Evolutionary conservation across 768 basidiomycete species (phyloP), one percentile per base, ranked within the genome.

Genomic region (Tricholoma flavovirens): DNA sequence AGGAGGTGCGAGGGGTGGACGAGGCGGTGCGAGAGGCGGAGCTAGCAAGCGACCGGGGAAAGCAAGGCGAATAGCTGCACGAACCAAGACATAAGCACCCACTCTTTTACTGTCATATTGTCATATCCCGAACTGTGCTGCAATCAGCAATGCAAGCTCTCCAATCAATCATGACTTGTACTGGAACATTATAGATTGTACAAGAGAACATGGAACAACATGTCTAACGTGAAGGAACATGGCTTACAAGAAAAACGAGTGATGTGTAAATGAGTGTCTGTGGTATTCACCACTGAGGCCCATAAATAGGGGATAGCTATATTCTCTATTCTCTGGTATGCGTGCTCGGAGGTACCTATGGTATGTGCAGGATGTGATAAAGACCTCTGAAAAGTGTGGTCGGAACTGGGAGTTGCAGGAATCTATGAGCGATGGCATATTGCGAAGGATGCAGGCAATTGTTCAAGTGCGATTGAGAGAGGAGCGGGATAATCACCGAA

Each of bases 41-140:
- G 52, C 40, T 11, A 69, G 66, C 22, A 81, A 80, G 55, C 75
- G 87, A 32, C 79, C 77, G 11, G 87, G 87, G 2, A 88, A 86
- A 69, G 76, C 76, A 46, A 82, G 73, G 64, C 73, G 87, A 58
- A 69, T 77, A 52, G 67, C 77, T 7, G 73, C 76, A 43, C 74
- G 77, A 32, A 74, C 68, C 56, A 73, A 67, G 59, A 57, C 57
- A 56, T 71, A 60, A 54, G n/a, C 12, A 11, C 26, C 6, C 33
- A 15, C 42, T 30, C n/a, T n/a, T 24, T 17, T 29, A 22, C 35
- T 52, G 17, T 12, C 22, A 15, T 38, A 4, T 38, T 32, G 17
- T n/a, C 9, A 36, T n/a, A n/a, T n/a, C n/a, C 19, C 19, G 19
- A 43, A 14, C 22, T 45, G 12, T 45, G 43, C 10, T 24, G 11